Evolutionary conservation across 495 filamentous ascomycete genomes (phyloP).

Genomic region (Talaromyces nanjingensis): DNA sequence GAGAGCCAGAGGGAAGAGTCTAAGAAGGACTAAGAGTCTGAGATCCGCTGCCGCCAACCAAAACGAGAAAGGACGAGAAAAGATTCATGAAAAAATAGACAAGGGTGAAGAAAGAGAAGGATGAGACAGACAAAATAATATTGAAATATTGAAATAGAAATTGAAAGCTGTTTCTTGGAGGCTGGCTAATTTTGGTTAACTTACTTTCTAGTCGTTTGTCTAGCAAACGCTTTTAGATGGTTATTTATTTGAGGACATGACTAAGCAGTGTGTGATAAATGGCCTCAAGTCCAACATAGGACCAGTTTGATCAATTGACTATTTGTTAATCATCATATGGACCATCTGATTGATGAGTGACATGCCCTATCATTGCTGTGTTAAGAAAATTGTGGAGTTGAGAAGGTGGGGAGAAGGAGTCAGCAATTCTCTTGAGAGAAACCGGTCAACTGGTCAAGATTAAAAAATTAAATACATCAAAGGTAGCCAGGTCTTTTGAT

Average conservation of each 20-base stretch:
- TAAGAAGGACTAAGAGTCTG: neutral
- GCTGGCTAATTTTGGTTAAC: neutral
- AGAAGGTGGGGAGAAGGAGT: neutral
- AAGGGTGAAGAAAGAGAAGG: neutral
- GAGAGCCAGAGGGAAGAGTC: neutral
- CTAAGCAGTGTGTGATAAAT: neutral
- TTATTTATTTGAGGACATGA: neutral
- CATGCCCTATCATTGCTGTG: neutral
- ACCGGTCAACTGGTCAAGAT: neutral
- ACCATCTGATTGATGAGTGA: neutral
- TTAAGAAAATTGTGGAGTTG: neutral
- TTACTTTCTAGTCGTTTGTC: neutral
- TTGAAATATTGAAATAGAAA: neutral
- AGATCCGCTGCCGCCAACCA: neutral
- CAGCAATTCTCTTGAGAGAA: neutral
- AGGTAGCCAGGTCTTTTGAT: neutral
- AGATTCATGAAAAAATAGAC: neutral
- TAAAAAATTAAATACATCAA: neutral
- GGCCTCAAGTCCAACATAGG: neutral
- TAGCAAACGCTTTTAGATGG: neutral
- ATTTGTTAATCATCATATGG: neutral
- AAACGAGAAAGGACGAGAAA: neutral
- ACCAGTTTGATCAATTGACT: neutral
- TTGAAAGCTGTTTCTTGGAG: neutral
- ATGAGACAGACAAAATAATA: neutral